These are phyloP conservation scores for Aureobasidium subglaciale DNA, from an alignment of 2,329 filamentous ascomycete species.

Conservation along the genomic window DNA sequence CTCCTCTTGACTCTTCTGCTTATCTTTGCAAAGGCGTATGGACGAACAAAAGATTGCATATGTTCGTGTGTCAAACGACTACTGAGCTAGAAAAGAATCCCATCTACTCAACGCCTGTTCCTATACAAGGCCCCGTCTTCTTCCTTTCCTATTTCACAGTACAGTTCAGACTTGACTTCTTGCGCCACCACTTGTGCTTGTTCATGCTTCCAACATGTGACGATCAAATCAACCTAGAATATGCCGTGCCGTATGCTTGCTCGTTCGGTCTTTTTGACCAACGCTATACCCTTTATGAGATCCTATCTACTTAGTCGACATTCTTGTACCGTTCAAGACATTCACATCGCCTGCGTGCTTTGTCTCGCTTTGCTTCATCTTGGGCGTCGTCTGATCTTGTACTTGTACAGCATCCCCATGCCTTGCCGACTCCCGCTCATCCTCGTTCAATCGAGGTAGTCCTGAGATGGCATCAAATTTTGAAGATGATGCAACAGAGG, in stretches of 20 bases:
- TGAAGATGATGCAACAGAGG: not conserved
- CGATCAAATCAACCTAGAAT: too few relatives aligned
- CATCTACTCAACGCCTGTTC: not conserved
- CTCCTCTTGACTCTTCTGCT: too few relatives aligned
- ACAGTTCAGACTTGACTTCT: too few relatives aligned
- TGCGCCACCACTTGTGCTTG: too few relatives aligned
- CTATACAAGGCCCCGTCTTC: not conserved
- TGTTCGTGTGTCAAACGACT: constrained; percentile 2
- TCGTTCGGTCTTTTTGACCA: not conserved
- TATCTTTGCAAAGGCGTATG: too few relatives aligned
- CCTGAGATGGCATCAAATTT: not conserved
- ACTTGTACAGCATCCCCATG: constrained; percentile 1
- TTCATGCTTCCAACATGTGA: too few relatives aligned
- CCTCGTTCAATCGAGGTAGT: not conserved
- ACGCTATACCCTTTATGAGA: not conserved
- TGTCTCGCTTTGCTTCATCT: not conserved
- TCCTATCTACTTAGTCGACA: not conserved
- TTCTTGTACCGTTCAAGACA: not conserved
- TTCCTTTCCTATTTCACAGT: not conserved
- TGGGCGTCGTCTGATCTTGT: not conserved
- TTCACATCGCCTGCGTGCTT: constrained; percentile 6
- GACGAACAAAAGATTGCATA: not conserved
- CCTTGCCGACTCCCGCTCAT: not conserved
- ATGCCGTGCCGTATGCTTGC: not conserved
- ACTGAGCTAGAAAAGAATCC: not conserved